These are phyloP conservation scores for Colletotrichum sp. DNA, from an alignment of 2,329 filamentous ascomycete genomes.

Conservation along the genomic window DNA sequence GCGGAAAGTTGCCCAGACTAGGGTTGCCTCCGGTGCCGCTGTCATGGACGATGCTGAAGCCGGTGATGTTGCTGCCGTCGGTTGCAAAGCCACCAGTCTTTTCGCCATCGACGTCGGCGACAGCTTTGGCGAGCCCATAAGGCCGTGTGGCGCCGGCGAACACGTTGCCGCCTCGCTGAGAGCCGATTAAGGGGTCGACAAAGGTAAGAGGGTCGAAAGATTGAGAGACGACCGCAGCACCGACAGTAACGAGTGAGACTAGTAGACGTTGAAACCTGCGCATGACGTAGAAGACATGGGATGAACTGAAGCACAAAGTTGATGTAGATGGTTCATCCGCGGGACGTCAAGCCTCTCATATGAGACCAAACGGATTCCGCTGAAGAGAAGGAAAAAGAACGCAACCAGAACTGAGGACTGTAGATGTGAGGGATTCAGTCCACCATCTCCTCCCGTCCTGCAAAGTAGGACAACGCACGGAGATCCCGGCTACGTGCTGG, in stretches of 20 bases:
- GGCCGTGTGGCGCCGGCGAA: constrained; percentile 60
- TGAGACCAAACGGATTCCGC: neutral
- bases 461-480: neutral
- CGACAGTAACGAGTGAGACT: constrained; percentile 12
- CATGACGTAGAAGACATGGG: neutral
- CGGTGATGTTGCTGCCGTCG: constrained; percentile 51
- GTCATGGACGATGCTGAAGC: constrained; percentile 53
- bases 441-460: neutral
- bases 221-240: constrained; percentile 26
- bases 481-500: neutral
- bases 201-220: constrained; percentile 2
- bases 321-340: neutral
- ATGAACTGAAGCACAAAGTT: neutral
- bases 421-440: neutral
- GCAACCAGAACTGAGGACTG: neutral
- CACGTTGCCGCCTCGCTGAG: constrained; percentile 60
- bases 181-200: constrained; percentile 56
- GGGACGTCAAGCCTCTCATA: neutral
- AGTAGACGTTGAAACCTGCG: neutral
- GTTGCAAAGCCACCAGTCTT: constrained; percentile 50
- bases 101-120: constrained; percentile 53
- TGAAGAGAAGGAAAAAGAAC: neutral
- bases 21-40: constrained; percentile 31
- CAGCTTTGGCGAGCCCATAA: constrained; percentile 61
- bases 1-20: constrained; percentile 49